Percentiles rank a stretch among this genome's conserved stretches.
These are phyloP conservation scores for Candida cerambycidarum DNA, from an alignment of 805 yeast species.

Conservation along the genomic window DNA sequence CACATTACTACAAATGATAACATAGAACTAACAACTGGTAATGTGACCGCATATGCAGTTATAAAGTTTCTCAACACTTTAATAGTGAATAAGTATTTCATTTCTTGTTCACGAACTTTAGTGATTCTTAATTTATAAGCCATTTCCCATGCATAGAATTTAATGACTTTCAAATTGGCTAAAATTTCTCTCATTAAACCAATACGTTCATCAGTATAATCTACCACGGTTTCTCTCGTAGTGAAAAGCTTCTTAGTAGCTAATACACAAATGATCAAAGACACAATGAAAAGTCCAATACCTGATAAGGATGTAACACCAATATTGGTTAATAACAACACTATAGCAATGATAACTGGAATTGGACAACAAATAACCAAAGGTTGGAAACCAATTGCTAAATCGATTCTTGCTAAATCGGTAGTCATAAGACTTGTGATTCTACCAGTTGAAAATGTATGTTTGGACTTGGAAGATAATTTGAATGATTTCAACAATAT, in stretches of 20 bases:
- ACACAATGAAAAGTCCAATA: constrained; percentile 39
- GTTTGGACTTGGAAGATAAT: constrained; percentile 32
- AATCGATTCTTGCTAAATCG: constrained; percentile 44
- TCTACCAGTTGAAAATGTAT: constrained; percentile 37
- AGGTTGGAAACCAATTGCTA: constrained; percentile 46
- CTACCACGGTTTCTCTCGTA: constrained; percentile 35
- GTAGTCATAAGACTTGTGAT: constrained; percentile 44
- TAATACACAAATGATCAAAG: constrained; percentile 33
- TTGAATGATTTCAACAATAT: constrained; percentile 40
- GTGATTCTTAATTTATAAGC: constrained; percentile 39
- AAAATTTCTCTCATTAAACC: constrained; percentile 44
- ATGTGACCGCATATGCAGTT: constrained; percentile 44
- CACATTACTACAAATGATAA: constrained; percentile 45
- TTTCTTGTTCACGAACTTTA: constrained; percentile 38
- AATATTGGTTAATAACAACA: constrained; percentile 32
- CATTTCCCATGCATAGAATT: constrained; percentile 48
- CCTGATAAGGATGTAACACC: constrained; percentile 44
- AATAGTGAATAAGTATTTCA: constrained; percentile 41
- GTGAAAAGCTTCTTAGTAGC: constrained; percentile 35
- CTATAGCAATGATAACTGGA: constrained; percentile 41
- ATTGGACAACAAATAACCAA: constrained; percentile 42
- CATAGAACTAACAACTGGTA: constrained; percentile 46
- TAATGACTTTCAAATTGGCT: constrained; percentile 41
- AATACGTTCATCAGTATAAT: constrained; percentile 42
- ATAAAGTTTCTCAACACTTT: constrained; percentile 42